Evolutionary conservation across 2,329 filamentous ascomycete species (phyloP), one percentile per base, ranked within the genome.

Genomic region (Colletotrichum sublineola): DNA sequence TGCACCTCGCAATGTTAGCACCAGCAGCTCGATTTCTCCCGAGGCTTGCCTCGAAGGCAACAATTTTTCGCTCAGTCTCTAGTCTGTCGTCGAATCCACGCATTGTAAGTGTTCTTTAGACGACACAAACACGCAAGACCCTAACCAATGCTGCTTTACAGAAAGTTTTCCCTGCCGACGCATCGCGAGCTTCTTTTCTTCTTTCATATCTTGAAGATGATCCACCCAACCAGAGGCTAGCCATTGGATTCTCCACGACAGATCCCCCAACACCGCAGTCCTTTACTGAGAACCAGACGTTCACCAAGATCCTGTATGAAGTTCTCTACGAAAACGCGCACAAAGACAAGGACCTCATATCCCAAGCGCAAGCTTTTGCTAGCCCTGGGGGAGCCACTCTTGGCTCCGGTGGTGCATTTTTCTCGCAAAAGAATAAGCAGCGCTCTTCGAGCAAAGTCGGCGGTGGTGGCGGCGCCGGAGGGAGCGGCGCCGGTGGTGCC

Each of bases 211-310:
- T 93, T 70, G 84, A 89, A 48, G 87, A 86, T 50, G 80, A 84
- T 18, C 89, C 90, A 2, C 90, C 90, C 0, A 87, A 82, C 5
- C 78, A 82, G 7, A 78, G 79, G 38, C 81, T 92, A 29, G 85
- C 90, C 18, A 88, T 93, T 72, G 91, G 91, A 61, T 88, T 85
- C 2, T 88, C 89, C 0, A 88, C 86, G 7, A 76, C 81, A 20
- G 74, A 91, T n/a, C 90, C 90, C 1, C 90, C 90, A 1, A 91
- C 89, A 0, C 89, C 91, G 4, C 81, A 83, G 50, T 87, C 88
- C 31, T 91, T 93, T 77, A 82, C 79, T 31, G 86, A 89, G 77
- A 93, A 93, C 78, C 85, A 81, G 12, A 80, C 82, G 31, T 93
- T 93, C 78, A 78, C 90, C n/a, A 77, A 81, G 12, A 87, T 92